Percentiles rank a stretch among this genome's conserved stretches.
Evolutionary conservation across 768 basidiomycete species (phyloP).

Genomic region (Xanthoconium stramineum): DNA sequence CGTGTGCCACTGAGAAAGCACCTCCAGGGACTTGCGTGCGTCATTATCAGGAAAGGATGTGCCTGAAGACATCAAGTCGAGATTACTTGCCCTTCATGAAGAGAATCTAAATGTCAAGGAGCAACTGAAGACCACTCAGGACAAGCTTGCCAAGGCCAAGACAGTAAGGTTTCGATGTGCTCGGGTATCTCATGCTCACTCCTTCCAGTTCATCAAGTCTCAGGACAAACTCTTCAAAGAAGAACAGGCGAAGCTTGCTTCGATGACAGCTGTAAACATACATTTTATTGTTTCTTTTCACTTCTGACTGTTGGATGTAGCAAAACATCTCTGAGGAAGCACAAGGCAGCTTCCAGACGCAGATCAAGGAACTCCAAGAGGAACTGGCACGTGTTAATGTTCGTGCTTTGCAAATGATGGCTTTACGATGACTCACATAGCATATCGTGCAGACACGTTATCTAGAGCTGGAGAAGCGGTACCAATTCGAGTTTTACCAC

Average conservation of each 20-base stretch:
- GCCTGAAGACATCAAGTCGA: constrained; percentile 78
- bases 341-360: constrained; percentile 59
- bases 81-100: constrained; percentile 71
- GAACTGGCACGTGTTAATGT: constrained; percentile 61
- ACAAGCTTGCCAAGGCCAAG: constrained; percentile 79
- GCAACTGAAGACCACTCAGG: constrained; percentile 63
- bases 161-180: constrained; percentile 40
- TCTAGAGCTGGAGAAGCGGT: constrained; percentile 55
- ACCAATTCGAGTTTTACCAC: constrained; percentile 74
- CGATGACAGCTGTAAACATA: constrained; percentile 42
- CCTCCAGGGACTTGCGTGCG: constrained; percentile 69
- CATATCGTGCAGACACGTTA: constrained; percentile 40
- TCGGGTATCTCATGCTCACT: neutral
- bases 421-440: neutral
- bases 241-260: constrained; percentile 60
- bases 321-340: constrained; percentile 69
- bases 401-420: neutral
- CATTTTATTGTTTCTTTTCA: neutral
- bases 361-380: constrained; percentile 64
- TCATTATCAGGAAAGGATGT: constrained; percentile 74
- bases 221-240: constrained; percentile 90
- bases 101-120: constrained; percentile 72
- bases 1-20: neutral
- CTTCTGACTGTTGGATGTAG: constrained; percentile 6
- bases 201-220: constrained; percentile 80